These are phyloP conservation scores for Camellia sinensis DNA, from an alignment of 148 eudicot species.

Conservation along the genomic window DNA sequence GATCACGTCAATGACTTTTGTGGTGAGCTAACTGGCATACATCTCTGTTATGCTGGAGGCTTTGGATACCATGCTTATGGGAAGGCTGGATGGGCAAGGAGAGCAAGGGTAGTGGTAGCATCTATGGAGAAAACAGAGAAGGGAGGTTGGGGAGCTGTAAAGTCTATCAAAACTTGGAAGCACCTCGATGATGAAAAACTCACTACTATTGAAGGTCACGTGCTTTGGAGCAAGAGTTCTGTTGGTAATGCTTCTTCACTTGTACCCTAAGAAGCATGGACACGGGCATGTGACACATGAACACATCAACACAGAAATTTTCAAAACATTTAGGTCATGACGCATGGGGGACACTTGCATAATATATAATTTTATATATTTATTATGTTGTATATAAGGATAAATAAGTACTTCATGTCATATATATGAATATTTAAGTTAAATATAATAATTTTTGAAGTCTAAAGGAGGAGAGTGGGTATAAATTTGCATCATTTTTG, in stretches of 20 bases:
- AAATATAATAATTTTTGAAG: no score
- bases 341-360: no score
- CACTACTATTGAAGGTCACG: conserved; percentile 56
- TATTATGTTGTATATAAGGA: no score
- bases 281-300: no score
- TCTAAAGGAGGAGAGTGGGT: no score
- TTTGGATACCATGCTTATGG: conserved; percentile 99
- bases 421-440: no score
- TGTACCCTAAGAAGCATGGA: background rate
- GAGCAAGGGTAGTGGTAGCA: conserved; percentile 77
- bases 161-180: conserved; percentile 85
- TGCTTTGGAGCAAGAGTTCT: conserved; percentile 67
- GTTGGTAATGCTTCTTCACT: conserved; percentile 33
- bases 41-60: conserved; percentile 93
- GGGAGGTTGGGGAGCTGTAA: conserved; percentile 70
- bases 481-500: no score
- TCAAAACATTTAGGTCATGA: no score
- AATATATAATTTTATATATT: no score
- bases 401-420: no score
- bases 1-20: conserved; percentile 95
- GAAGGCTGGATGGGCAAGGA: conserved; percentile 83
- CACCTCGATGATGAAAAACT: conserved; percentile 69
- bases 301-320: no score
- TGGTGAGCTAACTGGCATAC: conserved; percentile 58
- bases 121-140: conserved; percentile 55